A percentile compares a stretch with the other conserved stretches of the same genome.
phyloP scores from a whole-genome alignment of 2,329 filamentous ascomycete species.

The Fusarium multiceps region DNA sequence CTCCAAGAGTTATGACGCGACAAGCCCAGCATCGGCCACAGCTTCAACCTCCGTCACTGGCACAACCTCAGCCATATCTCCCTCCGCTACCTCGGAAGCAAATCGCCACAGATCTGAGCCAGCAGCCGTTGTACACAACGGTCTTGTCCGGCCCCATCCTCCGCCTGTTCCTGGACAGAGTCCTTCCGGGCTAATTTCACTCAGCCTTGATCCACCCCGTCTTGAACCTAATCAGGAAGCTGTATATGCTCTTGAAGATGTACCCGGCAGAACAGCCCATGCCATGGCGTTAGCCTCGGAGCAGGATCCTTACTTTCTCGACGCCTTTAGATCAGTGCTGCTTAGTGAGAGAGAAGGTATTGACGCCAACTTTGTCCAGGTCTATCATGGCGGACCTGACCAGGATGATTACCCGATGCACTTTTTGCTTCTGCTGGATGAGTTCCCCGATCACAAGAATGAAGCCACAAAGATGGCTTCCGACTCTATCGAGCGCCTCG shows the following conservation, averaged over 20 bases:
- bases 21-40: slow-evolving; percentile 22
- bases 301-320: slow-evolving; percentile 60
- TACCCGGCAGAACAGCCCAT: slow-evolving; percentile 56
- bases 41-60: slow-evolving; percentile 18
- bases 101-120: slow-evolving; percentile 22
- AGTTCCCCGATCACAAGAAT: slow-evolving; percentile 58
- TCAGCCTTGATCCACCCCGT: slow-evolving; percentile 15
- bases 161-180: slow-evolving; percentile 6
- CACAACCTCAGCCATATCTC: slow-evolving; percentile 28
- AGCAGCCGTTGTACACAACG: slow-evolving; percentile 44
- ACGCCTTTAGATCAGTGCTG: slow-evolving; percentile 60
- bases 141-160: slow-evolving; percentile 33
- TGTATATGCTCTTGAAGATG: slow-evolving; percentile 56
- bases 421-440: slow-evolving; percentile 58
- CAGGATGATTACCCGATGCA: slow-evolving; percentile 56
- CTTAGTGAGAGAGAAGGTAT: slow-evolving; percentile 58
- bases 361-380: slow-evolving; percentile 58
- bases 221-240: slow-evolving; percentile 16
- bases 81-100: slow-evolving; percentile 22
- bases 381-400: slow-evolving; percentile 51
- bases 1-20: not conserved
- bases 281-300: slow-evolving; percentile 58
- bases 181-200: not conserved
- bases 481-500: slow-evolving; percentile 56
- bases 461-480: slow-evolving; percentile 53